These are phyloP conservation scores for Fagus crenata DNA, from an alignment of 306 rosid species.

Conservation along the genomic window DNA sequence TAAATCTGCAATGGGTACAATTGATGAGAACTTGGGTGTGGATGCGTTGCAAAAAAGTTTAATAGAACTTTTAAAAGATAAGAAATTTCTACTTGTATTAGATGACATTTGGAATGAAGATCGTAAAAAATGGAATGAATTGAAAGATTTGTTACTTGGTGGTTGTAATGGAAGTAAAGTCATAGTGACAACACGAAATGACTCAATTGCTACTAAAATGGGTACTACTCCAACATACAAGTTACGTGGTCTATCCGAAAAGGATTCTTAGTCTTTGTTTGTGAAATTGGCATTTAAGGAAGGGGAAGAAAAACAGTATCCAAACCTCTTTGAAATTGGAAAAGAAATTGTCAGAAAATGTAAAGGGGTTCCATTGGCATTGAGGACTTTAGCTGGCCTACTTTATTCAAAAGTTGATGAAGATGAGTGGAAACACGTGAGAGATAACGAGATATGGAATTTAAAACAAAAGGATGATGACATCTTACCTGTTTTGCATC, in stretches of 20 bases:
- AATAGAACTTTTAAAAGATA: no score
- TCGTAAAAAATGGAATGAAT: no score
- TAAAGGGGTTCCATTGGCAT: conserved; percentile 21
- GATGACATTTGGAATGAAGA: no score
- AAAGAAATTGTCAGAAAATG: conserved; percentile 14
- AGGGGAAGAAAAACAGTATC: conserved; percentile 1
- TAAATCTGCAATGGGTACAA: no score
- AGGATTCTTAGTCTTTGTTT: conserved; percentile 16
- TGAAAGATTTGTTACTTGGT: no score
- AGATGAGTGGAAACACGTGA: neutral
- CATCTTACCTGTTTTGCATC: conserved; percentile 10
- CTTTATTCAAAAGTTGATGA: neutral
- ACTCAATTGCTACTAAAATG: neutral
- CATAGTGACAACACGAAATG: neutral
- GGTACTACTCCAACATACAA: neutral
- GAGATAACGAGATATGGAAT: conserved; percentile 29
- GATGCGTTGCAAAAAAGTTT: no score
- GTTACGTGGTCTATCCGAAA: neutral
- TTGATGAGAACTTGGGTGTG: no score
- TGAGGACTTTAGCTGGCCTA: conserved; percentile 10
- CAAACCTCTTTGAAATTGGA: conserved; percentile 10
- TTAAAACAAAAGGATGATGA: neutral
- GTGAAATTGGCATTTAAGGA: conserved; percentile 17
- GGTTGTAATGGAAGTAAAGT: no score
- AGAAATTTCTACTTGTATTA: no score